Percentiles rank a stretch among this genome's conserved stretches.
phyloP scores from a whole-genome alignment of 2,329 filamentous ascomycete genomes.

The Paramyrothecium roridum region DNA sequence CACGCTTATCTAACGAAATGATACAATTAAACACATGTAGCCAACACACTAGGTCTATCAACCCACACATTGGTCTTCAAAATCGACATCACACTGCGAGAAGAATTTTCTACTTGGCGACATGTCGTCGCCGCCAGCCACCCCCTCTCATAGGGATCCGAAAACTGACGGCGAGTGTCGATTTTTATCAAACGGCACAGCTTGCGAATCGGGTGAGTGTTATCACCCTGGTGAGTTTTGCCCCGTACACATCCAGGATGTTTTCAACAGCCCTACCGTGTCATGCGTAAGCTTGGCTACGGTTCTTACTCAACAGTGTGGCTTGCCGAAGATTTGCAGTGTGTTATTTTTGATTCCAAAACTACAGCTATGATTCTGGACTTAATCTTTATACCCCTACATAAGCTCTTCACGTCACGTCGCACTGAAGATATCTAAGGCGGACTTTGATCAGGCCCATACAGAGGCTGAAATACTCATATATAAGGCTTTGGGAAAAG shows the following conservation, averaged over 20 bases:
- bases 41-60: too few relatives aligned
- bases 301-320: constrained; percentile 18
- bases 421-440: neutral
- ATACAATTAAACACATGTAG: too few relatives aligned
- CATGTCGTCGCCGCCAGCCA: too few relatives aligned
- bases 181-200: neutral
- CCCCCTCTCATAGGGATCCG: neutral
- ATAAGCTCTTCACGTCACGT: too few relatives aligned
- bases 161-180: neutral
- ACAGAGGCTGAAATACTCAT: neutral
- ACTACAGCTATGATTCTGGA: neutral
- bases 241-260: neutral
- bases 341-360: neutral
- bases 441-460: neutral
- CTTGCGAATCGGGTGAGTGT: neutral
- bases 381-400: neutral
- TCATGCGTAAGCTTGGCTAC: constrained; percentile 19
- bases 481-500: neutral
- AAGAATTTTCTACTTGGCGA: too few relatives aligned
- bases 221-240: neutral
- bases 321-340: constrained; percentile 13
- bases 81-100: too few relatives aligned
- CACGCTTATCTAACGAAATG: too few relatives aligned
- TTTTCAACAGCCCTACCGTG: constrained; percentile 19
- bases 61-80: too few relatives aligned